A percentile compares a stretch with the other conserved stretches of the same genome.
These are phyloP conservation scores for Pichia occidentalis DNA, from an alignment of 805 yeast species.

Conservation along the genomic window DNA sequence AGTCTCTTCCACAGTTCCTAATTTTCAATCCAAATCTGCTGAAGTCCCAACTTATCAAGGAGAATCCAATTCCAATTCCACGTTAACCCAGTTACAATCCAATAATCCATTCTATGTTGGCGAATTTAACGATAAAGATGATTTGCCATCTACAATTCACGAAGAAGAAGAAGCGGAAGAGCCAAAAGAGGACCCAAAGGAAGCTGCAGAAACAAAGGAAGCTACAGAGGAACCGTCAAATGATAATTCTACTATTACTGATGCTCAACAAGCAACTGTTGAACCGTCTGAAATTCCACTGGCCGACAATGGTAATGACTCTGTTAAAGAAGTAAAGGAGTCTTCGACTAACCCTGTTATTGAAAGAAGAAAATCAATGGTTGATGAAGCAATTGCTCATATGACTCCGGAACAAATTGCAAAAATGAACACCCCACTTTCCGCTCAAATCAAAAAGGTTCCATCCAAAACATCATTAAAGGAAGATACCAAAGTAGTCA, in stretches of 20 bases:
- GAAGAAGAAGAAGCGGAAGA: slow-evolving; percentile 17
- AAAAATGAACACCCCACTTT: slow-evolving; percentile 27
- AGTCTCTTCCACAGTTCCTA: too few relatives aligned
- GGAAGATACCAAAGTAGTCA: slow-evolving; percentile 35
- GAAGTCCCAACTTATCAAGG: slow-evolving; percentile 11
- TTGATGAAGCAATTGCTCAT: slow-evolving; percentile 26
- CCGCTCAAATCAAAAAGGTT: slow-evolving; percentile 22
- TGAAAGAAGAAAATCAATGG: slow-evolving; percentile 27
- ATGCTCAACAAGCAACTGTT: neutral
- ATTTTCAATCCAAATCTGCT: slow-evolving; percentile 12
- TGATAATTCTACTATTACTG: slow-evolving; percentile 3
- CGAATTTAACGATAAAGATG: slow-evolving; percentile 9
- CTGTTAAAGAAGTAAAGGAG: neutral
- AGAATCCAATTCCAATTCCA: slow-evolving; percentile 7
- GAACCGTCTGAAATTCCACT: neutral
- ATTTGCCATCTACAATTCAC: slow-evolving; percentile 14
- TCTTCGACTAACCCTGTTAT: slow-evolving; percentile 9
- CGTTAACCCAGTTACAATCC: neutral
- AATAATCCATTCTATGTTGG: slow-evolving; percentile 20
- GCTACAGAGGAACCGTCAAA: neutral
- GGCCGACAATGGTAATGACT: too few relatives aligned
- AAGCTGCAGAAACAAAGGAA: neutral
- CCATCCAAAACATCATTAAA: slow-evolving; percentile 32
- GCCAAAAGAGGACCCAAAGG: neutral
- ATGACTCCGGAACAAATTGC: slow-evolving; percentile 24